Percentiles rank a stretch among this genome's conserved stretches.
Evolutionary conservation across 805 yeast species (phyloP).

Genomic region (Wickerhamomyces mucosus): DNA sequence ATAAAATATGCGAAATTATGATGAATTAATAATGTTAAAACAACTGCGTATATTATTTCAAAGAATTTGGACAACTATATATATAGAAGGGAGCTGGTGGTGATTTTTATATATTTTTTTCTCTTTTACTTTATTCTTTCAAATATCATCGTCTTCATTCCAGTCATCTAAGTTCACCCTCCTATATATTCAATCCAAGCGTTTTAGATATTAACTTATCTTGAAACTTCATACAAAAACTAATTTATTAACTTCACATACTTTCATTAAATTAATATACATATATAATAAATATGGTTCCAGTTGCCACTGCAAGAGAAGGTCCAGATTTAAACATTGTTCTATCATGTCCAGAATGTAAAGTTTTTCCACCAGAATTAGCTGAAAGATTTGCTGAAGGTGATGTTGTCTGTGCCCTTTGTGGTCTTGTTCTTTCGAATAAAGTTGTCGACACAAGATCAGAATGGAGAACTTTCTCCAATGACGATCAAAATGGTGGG

Average conservation of each 20-base stretch:
- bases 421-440: constrained; percentile 90
- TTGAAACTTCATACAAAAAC: background rate
- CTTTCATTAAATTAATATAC: background rate
- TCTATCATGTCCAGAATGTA: constrained; percentile 91
- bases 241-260: background rate
- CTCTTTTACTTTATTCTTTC: no score
- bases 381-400: constrained; percentile 96
- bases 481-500: constrained; percentile 96
- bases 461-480: constrained; percentile 97
- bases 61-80: no score
- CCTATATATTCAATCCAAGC: background rate
- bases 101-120: no score
- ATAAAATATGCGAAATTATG: no score
- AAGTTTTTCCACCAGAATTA: constrained; percentile 89
- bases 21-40: no score
- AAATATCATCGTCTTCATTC: no score
- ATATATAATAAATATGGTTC: constrained; percentile 1
- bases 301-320: constrained; percentile 16
- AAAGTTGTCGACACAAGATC: constrained; percentile 90
- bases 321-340: constrained; percentile 86
- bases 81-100: no score
- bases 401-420: constrained; percentile 95
- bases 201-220: constrained; percentile 1
- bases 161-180: no score
- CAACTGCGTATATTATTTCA: no score